Evolutionary conservation across 208 protist species (phyloP).

Genomic region (Phytomonas francai): DNA sequence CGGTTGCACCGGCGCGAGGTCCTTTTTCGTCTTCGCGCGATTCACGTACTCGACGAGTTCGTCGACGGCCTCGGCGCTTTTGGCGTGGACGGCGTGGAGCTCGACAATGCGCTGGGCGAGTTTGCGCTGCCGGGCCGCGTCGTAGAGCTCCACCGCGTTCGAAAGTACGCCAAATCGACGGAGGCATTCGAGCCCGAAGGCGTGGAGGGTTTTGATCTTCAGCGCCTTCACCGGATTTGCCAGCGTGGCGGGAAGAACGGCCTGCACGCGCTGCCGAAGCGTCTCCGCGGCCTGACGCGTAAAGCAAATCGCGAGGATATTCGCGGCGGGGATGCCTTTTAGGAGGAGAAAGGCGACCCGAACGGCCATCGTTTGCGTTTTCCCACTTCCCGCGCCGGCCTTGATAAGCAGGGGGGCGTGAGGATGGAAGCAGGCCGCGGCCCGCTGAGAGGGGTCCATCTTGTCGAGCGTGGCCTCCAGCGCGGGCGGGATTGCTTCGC

Average conservation of each 20-base stretch:
- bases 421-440: constrained; percentile 30
- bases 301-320: constrained; percentile 80
- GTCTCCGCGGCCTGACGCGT: constrained; percentile 74
- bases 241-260: constrained; percentile 25
- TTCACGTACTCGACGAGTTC: constrained; percentile 62
- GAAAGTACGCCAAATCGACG: constrained; percentile 51
- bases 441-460: constrained; percentile 56
- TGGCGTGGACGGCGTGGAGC: constrained; percentile 32
- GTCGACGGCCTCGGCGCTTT: constrained; percentile 45
- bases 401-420: constrained; percentile 48
- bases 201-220: constrained; percentile 82
- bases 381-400: constrained; percentile 82
- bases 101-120: constrained; percentile 51
- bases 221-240: constrained; percentile 16
- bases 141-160: constrained; percentile 42
- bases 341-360: constrained; percentile 62
- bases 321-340: constrained; percentile 35
- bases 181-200: constrained; percentile 76
- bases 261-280: constrained; percentile 53
- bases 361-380: constrained; percentile 81
- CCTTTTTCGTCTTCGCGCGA: constrained; percentile 53
- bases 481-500: not conserved
- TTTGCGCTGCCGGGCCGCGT: constrained; percentile 42
- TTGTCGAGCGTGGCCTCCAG: not conserved
- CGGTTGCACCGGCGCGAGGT: constrained; percentile 26